Conservation (phyloP, 2,329 filamentous ascomycete genomes). For the Pyrenochaeta sp. region DNA sequence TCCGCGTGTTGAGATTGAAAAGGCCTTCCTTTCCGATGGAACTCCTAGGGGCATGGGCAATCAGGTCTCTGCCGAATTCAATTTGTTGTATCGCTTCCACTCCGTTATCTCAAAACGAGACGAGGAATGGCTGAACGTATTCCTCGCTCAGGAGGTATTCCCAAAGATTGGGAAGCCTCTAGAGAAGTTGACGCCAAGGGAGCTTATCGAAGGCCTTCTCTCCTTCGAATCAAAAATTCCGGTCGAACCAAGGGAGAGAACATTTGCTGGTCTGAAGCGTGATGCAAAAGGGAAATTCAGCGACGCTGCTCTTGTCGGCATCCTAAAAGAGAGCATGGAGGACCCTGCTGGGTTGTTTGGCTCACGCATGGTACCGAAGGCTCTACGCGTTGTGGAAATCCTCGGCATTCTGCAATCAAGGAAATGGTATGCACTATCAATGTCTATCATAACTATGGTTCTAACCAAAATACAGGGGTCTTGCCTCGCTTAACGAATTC, state of each 20-base stretch:
- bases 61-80: slow-evolving; percentile 83
- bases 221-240: slow-evolving; percentile 49
- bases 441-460: too few relatives aligned
- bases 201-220: slow-evolving; percentile 57
- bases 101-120: slow-evolving; percentile 74
- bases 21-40: slow-evolving; percentile 58
- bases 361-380: slow-evolving; percentile 54
- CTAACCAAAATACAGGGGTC: too few relatives aligned
- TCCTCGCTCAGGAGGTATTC: slow-evolving; percentile 1
- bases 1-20: slow-evolving; percentile 41
- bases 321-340: slow-evolving; percentile 71
- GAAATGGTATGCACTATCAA: too few relatives aligned
- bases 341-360: slow-evolving; percentile 66
- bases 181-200: background rate
- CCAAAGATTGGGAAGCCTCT: background rate
- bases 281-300: slow-evolving; percentile 69
- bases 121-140: slow-evolving; percentile 73
- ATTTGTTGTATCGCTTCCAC: slow-evolving; percentile 84
- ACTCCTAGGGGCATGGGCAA: slow-evolving; percentile 77
- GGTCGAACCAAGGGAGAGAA: slow-evolving; percentile 70
- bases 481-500: too few relatives aligned
- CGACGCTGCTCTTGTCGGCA: slow-evolving; percentile 77
- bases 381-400: slow-evolving; percentile 64
- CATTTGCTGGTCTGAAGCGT: slow-evolving; percentile 70
- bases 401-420: too few relatives aligned